These are phyloP conservation scores for Cyclostephanos tholiformis DNA, from an alignment of 108 stramenopile genomes.

Conservation along the genomic window DNA sequence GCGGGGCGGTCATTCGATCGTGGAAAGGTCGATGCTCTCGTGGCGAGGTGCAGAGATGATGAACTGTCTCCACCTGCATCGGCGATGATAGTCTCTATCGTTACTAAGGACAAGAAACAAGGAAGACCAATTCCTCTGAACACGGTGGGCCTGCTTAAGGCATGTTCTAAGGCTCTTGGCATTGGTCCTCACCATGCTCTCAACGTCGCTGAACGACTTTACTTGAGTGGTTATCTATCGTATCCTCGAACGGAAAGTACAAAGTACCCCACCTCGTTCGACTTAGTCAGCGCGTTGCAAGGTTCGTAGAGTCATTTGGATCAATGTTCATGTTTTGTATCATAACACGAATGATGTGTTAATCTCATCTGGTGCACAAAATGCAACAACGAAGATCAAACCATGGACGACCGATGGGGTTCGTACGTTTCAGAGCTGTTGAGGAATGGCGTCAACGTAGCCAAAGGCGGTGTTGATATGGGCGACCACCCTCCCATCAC, in stretches of 20 bases:
- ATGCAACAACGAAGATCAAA: slow-evolving; percentile 41
- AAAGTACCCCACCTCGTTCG: slow-evolving; percentile 83
- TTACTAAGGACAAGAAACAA: slow-evolving; percentile 84
- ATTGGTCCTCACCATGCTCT: slow-evolving; percentile 86
- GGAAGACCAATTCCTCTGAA: slow-evolving; percentile 83
- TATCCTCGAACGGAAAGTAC: slow-evolving; percentile 87
- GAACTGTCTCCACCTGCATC: slow-evolving; percentile 33
- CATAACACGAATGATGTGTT: no score
- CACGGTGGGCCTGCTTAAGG: slow-evolving; percentile 79
- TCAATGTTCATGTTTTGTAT: no score
- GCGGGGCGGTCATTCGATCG: slow-evolving; percentile 75
- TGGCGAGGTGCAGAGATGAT: slow-evolving; percentile 56
- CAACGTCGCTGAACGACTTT: slow-evolving; percentile 77
- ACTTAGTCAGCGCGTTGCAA: slow-evolving; percentile 76
- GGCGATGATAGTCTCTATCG: slow-evolving; percentile 65
- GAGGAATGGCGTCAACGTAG: slow-evolving; percentile 44
- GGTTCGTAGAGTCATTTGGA: no score
- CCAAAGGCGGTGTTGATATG: slow-evolving; percentile 85
- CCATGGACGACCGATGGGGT: slow-evolving; percentile 75
- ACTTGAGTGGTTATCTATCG: slow-evolving; percentile 85
- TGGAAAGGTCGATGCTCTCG: slow-evolving; percentile 60
- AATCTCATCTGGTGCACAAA: no score
- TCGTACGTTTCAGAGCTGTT: slow-evolving; percentile 70
- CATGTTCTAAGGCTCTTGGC: slow-evolving; percentile 81
- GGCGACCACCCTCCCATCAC: slow-evolving; percentile 91